These are phyloP conservation scores for Corchorus olitorius DNA, from an alignment of 345 rosid genomes.

Conservation along the genomic window DNA sequence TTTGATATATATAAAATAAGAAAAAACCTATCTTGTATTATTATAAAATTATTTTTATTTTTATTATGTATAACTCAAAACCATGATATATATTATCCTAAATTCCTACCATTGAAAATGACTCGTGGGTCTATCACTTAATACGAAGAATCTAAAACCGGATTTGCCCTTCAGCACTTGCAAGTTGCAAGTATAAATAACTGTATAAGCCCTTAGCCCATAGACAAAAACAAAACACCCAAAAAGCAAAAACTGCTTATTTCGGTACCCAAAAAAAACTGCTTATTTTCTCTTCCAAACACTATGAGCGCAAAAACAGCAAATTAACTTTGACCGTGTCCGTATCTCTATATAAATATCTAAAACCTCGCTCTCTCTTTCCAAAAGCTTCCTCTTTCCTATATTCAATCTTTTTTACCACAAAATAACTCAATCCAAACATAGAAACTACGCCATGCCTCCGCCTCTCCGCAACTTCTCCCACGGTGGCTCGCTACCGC, in stretches of 20 bases:
- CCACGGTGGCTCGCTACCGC: slow-evolving; percentile 24
- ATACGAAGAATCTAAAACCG: too few species aligned
- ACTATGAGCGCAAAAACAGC: too few species aligned
- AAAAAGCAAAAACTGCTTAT: background rate
- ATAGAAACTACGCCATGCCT: slow-evolving; percentile 20
- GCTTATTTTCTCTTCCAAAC: background rate
- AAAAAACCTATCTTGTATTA: too few species aligned
- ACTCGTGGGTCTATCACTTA: too few species aligned
- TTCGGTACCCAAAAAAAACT: background rate
- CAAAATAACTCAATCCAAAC: background rate
- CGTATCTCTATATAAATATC: background rate
- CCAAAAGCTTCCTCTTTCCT: background rate
- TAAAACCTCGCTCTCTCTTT: background rate
- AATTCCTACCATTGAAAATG: too few species aligned
- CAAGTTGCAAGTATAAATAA: too few species aligned
- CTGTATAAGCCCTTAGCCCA: background rate
- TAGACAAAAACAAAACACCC: background rate
- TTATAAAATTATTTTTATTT: too few species aligned
- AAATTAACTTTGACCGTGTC: background rate
- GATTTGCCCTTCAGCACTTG: background rate
- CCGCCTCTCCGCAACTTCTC: slow-evolving; percentile 19
- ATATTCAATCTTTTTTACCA: background rate
- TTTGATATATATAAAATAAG: too few species aligned
- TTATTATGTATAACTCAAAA: too few species aligned
- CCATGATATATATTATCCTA: too few species aligned